A percentile compares a stretch with the other conserved stretches of the same genome.
Conservation (phyloP, 2,329 filamentous ascomycete genomes). For the Beauveria medogensis region DNA sequence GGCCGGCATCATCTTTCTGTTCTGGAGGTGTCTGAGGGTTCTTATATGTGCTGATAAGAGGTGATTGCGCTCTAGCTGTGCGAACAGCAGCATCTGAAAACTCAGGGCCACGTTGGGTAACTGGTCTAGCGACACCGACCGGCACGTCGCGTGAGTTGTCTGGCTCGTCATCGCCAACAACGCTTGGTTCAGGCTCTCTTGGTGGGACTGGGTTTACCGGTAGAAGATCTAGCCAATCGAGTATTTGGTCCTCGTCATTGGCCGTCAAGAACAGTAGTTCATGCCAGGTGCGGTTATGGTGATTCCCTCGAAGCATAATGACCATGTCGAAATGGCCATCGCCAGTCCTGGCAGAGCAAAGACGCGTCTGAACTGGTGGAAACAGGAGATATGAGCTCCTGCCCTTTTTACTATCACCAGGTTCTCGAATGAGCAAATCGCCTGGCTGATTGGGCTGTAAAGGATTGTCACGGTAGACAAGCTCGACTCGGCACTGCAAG, state of each 20-base stretch:
- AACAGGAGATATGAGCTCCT: slow-evolving; percentile 78
- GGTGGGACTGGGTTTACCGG: slow-evolving; percentile 44
- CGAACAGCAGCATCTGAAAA: slow-evolving; percentile 3
- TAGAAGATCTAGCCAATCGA: slow-evolving; percentile 84
- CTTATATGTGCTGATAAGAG: slow-evolving; percentile 16
- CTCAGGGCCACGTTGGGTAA: not conserved
- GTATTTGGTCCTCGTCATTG: slow-evolving; percentile 66
- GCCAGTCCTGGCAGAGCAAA: slow-evolving; percentile 73
- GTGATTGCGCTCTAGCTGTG: slow-evolving; percentile 8
- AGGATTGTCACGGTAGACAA: slow-evolving; percentile 76
- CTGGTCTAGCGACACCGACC: slow-evolving; percentile 2
- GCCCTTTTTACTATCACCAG: slow-evolving; percentile 61
- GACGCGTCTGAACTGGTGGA: slow-evolving; percentile 67
- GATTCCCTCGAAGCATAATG: slow-evolving; percentile 73
- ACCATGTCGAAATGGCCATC: slow-evolving; percentile 64
- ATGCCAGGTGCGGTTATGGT: slow-evolving; percentile 64
- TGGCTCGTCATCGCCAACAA: slow-evolving; percentile 20
- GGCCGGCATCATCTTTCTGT: slow-evolving; percentile 17
- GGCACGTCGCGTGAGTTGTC: not conserved
- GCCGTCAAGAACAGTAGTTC: slow-evolving; percentile 73
- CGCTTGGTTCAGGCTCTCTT: slow-evolving; percentile 25
- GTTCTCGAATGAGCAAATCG: slow-evolving; percentile 87
- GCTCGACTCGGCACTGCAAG: slow-evolving; percentile 79
- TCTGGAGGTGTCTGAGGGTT: slow-evolving; percentile 27
- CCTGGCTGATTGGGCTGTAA: slow-evolving; percentile 59